Conservation (phyloP, 768 basidiomycete species). For the Gymnopilus junonius region DNA sequence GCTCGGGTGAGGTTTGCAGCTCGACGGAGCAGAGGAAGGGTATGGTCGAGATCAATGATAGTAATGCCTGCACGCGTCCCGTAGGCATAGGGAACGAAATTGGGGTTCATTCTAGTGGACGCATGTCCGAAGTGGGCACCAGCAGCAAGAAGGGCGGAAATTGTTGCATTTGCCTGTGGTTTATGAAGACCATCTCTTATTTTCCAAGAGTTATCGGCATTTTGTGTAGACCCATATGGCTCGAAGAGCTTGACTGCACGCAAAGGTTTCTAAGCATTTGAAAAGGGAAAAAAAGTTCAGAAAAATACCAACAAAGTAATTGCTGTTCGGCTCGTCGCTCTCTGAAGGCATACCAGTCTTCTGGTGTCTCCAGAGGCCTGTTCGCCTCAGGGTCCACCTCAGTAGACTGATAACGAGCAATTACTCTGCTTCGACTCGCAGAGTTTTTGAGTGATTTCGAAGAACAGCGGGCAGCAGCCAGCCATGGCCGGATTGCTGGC, state of each 20-base stretch:
- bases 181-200: constrained; percentile 72
- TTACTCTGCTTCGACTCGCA: constrained; percentile 13
- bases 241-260: constrained; percentile 62
- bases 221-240: constrained; percentile 80
- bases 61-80: constrained; percentile 89
- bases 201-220: constrained; percentile 67
- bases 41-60: constrained; percentile 94
- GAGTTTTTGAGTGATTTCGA: constrained; percentile 20
- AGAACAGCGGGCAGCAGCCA: constrained; percentile 37
- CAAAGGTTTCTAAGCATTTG: constrained; percentile 17
- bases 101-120: constrained; percentile 81
- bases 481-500: constrained; percentile 40
- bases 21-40: constrained; percentile 87
- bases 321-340: constrained; percentile 55
- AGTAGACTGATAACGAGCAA: constrained; percentile 32
- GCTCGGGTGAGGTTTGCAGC: constrained; percentile 88
- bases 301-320: constrained; percentile 45
- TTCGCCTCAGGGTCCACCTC: too few species aligned
- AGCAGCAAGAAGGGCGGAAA: constrained; percentile 89
- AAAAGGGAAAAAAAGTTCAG: not conserved
- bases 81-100: constrained; percentile 91
- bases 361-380: constrained; percentile 44
- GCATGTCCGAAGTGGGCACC: constrained; percentile 96
- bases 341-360: constrained; percentile 73
- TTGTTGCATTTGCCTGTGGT: constrained; percentile 71